These are phyloP conservation scores for Pseudognaphalium luteoalbum DNA, from an alignment of 129 eudicot genomes.

Conservation along the genomic window DNA sequence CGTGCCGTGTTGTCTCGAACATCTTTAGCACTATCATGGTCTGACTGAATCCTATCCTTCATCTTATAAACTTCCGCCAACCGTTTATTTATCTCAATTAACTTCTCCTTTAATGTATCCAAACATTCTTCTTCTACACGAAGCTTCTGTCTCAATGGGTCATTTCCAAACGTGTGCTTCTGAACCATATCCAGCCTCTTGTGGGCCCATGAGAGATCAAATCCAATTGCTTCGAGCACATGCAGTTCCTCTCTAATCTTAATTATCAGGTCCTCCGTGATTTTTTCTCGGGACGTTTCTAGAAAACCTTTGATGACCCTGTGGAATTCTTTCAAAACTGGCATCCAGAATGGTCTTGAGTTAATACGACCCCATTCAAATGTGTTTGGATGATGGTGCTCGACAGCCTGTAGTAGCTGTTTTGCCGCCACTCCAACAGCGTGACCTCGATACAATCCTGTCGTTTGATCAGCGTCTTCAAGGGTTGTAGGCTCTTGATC, in stretches of 20 bases:
- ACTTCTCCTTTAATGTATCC: neutral
- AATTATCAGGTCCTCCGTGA: neutral
- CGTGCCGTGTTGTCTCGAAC: neutral
- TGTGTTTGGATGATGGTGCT: constrained; percentile 3
- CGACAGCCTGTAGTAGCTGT: neutral
- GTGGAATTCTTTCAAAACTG: neutral
- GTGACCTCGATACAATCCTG: neutral
- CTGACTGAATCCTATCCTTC: neutral
- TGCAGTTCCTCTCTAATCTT: neutral
- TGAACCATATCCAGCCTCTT: constrained; percentile 12
- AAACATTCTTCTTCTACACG: neutral
- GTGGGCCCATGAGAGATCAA: constrained; percentile 20
- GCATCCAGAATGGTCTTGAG: neutral
- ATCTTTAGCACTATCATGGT: neutral
- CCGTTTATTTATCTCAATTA: neutral
- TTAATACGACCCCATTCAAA: neutral
- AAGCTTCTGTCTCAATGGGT: neutral
- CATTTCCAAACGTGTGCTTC: neutral
- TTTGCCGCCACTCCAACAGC: constrained; percentile 4
- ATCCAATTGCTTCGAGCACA: neutral
- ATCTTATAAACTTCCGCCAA: constrained; percentile 2
- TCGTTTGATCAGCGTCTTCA: neutral
- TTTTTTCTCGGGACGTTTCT: neutral
- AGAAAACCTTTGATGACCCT: neutral
- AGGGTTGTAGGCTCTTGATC: neutral